A percentile compares a stretch with the other conserved stretches of the same genome.
These are phyloP conservation scores for Uronychia binucleata DNA, from an alignment of 73 alveolate genomes.

Conservation along the genomic window DNA sequence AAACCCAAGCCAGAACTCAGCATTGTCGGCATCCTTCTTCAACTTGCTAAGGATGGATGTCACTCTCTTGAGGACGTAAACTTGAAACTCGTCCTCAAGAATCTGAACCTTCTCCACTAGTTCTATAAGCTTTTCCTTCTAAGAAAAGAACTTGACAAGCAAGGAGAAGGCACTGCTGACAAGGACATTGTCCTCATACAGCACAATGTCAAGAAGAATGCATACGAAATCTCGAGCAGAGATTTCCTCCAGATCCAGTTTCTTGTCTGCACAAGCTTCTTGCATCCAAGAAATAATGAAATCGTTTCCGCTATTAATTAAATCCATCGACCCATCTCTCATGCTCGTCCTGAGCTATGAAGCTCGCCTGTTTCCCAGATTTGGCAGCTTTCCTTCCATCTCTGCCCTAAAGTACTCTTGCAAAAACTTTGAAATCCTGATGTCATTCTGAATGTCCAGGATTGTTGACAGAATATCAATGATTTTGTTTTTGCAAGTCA, in stretches of 20 bases:
- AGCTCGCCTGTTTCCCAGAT: background rate
- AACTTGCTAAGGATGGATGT: constrained; percentile 5
- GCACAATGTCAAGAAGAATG: constrained; percentile 34
- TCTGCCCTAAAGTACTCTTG: constrained; percentile 20
- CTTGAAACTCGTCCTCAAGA: constrained; percentile 30
- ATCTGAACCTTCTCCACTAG: constrained; percentile 29
- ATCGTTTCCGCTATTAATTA: constrained; percentile 3
- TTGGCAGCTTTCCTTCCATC: background rate
- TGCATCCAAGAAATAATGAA: constrained; percentile 31
- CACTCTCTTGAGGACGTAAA: constrained; percentile 26
- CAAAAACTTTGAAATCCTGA: constrained; percentile 33
- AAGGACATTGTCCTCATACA: constrained; percentile 18
- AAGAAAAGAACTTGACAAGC: constrained; percentile 28
- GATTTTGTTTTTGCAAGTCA: constrained; percentile 36
- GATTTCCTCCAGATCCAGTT: constrained; percentile 32
- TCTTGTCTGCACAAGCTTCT: constrained; percentile 21
- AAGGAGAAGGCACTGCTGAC: constrained; percentile 32
- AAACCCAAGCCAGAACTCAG: constrained; percentile 54
- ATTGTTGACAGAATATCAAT: constrained; percentile 17
- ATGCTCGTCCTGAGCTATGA: constrained; percentile 11
- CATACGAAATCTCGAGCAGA: constrained; percentile 50
- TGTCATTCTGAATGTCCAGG: constrained; percentile 38
- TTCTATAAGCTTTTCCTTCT: constrained; percentile 32
- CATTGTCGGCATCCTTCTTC: constrained; percentile 50
- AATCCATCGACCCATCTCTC: constrained; percentile 20